These are phyloP conservation scores for Hygrophoropsis aurantiaca DNA, from an alignment of 768 basidiomycete genomes.

Conservation along the genomic window DNA sequence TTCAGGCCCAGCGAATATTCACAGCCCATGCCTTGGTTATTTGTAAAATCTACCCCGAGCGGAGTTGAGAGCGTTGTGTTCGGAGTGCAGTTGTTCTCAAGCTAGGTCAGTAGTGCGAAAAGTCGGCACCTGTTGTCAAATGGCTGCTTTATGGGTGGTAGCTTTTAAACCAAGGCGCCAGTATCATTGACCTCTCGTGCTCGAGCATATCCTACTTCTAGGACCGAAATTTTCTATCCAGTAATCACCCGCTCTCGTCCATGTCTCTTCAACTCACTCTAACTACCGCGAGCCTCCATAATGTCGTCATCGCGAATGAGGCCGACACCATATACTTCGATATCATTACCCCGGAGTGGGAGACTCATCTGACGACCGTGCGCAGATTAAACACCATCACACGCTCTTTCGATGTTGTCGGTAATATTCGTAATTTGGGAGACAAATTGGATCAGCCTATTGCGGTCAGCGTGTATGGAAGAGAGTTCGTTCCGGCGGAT, in stretches of 20 bases:
- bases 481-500: slow-evolving; percentile 22
- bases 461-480: slow-evolving; percentile 28
- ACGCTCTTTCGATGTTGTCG: slow-evolving; percentile 29
- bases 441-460: slow-evolving; percentile 19
- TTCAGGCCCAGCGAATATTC: no score
- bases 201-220: no score
- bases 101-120: no score
- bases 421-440: slow-evolving; percentile 30
- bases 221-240: neutral
- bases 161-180: no score
- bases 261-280: slow-evolving; percentile 33
- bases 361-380: slow-evolving; percentile 33
- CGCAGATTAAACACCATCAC: slow-evolving; percentile 30
- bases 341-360: slow-evolving; percentile 39
- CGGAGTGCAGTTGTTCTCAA: no score
- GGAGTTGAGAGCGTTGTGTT: no score
- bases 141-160: no score
- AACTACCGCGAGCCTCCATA: slow-evolving; percentile 37
- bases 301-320: slow-evolving; percentile 37
- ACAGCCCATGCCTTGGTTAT: no score
- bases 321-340: slow-evolving; percentile 41
- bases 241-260: neutral
- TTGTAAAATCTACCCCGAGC: no score
- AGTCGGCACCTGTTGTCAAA: no score
- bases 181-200: no score